phyloP scores from a whole-genome alignment of 1,284 basidiomycete genomes.

The Tylopilus sp. region DNA sequence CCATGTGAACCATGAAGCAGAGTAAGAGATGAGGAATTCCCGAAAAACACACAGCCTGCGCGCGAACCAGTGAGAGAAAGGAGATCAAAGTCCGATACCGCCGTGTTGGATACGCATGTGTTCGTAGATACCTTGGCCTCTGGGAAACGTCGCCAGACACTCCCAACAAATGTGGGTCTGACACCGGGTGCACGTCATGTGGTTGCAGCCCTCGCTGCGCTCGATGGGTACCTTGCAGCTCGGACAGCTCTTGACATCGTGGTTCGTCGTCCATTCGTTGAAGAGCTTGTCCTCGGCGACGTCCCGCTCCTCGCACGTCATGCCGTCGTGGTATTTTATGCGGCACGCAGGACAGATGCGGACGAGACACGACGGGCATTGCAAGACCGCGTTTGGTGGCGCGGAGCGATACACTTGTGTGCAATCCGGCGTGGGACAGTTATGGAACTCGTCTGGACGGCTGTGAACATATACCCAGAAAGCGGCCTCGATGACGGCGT shows the following conservation, averaged over 20 bases:
- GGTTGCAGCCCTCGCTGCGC: constrained; percentile 70
- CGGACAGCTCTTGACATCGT: constrained; percentile 71
- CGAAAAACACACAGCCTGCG: background rate
- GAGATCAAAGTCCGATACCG: constrained; percentile 42
- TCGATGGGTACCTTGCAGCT: constrained; percentile 67
- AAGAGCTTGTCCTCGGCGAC: constrained; percentile 55
- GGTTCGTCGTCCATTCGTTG: constrained; percentile 54
- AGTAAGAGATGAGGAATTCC: constrained; percentile 11
- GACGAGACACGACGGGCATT: constrained; percentile 68
- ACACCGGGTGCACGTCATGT: constrained; percentile 70
- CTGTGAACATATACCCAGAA: constrained; percentile 56
- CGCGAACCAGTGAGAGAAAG: background rate
- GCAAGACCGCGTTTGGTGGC: constrained; percentile 50
- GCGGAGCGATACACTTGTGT: constrained; percentile 62
- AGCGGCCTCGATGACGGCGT: constrained; percentile 53
- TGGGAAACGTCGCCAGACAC: constrained; percentile 63
- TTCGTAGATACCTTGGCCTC: constrained; percentile 56
- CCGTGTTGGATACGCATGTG: constrained; percentile 57
- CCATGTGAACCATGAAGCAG: constrained; percentile 7
- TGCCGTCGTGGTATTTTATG: constrained; percentile 63
- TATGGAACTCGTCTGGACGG: constrained; percentile 58
- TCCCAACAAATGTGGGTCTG: constrained; percentile 76
- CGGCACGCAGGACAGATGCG: constrained; percentile 68
- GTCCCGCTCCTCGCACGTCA: constrained; percentile 55
- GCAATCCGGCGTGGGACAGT: constrained; percentile 76